Evolutionary conservation across 352 stramenopile species (phyloP), one percentile per base, ranked within the genome.

Genomic region (Thalassiosira hispida): DNA sequence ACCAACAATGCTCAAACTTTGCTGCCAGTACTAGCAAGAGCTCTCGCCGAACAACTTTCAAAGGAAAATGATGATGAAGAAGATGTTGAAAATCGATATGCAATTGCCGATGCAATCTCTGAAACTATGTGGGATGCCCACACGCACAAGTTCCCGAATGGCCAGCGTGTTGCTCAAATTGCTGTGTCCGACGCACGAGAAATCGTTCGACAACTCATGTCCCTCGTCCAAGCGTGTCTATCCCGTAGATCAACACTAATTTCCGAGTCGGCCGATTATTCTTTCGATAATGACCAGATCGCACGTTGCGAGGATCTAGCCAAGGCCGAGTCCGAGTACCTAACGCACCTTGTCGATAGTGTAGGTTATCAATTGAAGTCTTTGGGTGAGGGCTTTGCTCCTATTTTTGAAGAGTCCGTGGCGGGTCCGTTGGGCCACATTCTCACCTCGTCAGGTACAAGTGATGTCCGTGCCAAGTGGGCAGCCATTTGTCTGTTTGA

Each of bases 281-380:
- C 65, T 0, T 23, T 78, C 8, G 83, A 88, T 23, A 69, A 87
- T 52, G 89, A 92, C 61, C 82, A 92, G 42, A 64, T 79, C 11
- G 76, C 83, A 65, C 77, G 84, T 1, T 89, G 84, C 65, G 46
- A 78, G 18, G 67, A 81, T 25, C 63, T 78, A n/a, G 47, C 89
- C 2, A 7, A 71, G 22, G 56, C 47, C n/a, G 85, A 92, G 62
- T 59, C 79, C 20, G 71, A 86, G 40, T 65, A 89, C 11, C 63
- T 94, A 22, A 94, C 85, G 29, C 83, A 86, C 14, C 63, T 92
- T 1, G 83, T 92, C 4, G 86, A 94, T 75, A 83, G 69, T 31
- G 80, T 92, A 42, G 89, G 89, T 18, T 94, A 92, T 64, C 89
- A 73, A 27, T 56, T 94, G 0, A 94, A 94, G 65, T 79, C 85